Percentiles rank a stretch among this genome's conserved stretches.
Conservation (phyloP, 169 alveolate genomes). For the Plasmodium reichenowi region DNA sequence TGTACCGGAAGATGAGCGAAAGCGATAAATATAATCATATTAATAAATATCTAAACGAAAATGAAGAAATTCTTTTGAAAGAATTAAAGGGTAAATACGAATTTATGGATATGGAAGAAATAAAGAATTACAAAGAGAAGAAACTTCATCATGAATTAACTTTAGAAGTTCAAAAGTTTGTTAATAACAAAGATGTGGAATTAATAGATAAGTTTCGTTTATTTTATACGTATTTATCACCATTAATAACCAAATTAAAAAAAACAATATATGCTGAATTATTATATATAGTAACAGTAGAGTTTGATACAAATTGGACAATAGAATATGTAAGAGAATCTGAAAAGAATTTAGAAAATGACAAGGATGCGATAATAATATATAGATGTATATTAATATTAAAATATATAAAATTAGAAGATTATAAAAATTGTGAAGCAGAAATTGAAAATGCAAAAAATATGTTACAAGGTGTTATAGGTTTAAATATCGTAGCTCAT, state of each 20-base stretch:
- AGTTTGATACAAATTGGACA: slow-evolving; percentile 52
- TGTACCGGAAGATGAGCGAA: background rate
- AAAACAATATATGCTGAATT: slow-evolving; percentile 68
- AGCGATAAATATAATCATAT: slow-evolving; percentile 1
- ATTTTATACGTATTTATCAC: slow-evolving; percentile 42
- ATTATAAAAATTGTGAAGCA: slow-evolving; percentile 60
- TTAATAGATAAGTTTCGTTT: slow-evolving; percentile 47
- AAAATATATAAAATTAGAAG: slow-evolving; percentile 42
- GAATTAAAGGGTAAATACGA: slow-evolving; percentile 42
- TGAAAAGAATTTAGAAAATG: slow-evolving; percentile 55
- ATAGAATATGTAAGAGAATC: slow-evolving; percentile 54
- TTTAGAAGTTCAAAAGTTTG: slow-evolving; percentile 48
- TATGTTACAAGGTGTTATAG: slow-evolving; percentile 72
- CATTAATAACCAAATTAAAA: slow-evolving; percentile 43
- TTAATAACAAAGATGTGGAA: slow-evolving; percentile 39
- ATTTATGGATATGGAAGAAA: slow-evolving; percentile 22
- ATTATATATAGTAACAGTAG: slow-evolving; percentile 36
- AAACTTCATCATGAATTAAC: slow-evolving; percentile 63
- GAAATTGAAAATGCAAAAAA: slow-evolving; percentile 60
- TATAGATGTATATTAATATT: slow-evolving; percentile 65
- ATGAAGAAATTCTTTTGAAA: slow-evolving; percentile 8
- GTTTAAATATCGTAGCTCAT: slow-evolving; percentile 52
- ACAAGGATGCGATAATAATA: slow-evolving; percentile 67
- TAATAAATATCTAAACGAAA: slow-evolving; percentile 19
- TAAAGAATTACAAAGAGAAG: slow-evolving; percentile 44